Evolutionary conservation across 345 rosid genomes (phyloP).

Genomic region (Eucalyptus viminalis): DNA sequence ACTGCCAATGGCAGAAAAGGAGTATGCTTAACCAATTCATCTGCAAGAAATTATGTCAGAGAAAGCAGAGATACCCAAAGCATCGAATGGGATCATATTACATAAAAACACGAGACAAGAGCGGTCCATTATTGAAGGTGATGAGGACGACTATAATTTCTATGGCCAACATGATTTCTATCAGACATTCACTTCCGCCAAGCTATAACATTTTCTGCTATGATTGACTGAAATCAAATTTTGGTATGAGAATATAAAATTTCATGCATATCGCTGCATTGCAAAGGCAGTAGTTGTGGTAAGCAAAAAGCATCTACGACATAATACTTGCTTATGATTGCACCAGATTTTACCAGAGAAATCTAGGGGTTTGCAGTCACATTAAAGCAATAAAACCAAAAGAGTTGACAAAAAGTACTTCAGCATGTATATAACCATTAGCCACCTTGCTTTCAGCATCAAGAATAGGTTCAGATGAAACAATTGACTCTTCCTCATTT

Average conservation of each 20-base stretch:
- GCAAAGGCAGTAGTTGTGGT: neutral
- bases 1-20: neutral
- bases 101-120: neutral
- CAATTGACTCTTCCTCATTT: constrained; percentile 16
- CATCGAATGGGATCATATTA: neutral
- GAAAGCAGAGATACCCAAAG: neutral
- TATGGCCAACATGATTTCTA: neutral
- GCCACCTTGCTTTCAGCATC: constrained; percentile 17
- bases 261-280: neutral
- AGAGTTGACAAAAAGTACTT: constrained; percentile 1
- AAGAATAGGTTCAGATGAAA: constrained; percentile 19
- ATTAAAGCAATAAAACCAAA: neutral
- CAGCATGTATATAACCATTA: constrained; percentile 17
- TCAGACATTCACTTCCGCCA: neutral
- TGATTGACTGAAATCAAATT: neutral
- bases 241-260: neutral
- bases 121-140: neutral
- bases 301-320: neutral
- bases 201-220: neutral
- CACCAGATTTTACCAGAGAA: neutral
- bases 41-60: neutral
- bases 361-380: neutral
- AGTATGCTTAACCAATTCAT: neutral
- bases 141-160: neutral
- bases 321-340: neutral